Conservation (phyloP, 805 yeast genomes). For the Ogataea pilisensis region DNA sequence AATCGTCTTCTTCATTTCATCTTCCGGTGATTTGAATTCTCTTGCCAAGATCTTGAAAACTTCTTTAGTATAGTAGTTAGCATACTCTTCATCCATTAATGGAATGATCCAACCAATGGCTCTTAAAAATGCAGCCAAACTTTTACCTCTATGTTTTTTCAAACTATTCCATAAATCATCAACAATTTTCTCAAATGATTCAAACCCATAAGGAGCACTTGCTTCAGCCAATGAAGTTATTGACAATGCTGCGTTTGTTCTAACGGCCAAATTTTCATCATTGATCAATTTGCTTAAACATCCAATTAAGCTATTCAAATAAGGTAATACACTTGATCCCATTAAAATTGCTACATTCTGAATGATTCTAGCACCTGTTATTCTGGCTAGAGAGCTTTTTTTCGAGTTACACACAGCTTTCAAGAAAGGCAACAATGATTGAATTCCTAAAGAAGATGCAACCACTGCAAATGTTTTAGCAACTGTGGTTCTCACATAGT, state of each 20-base stretch:
- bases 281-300: constrained; percentile 54
- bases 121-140: constrained; percentile 68
- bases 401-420: constrained; percentile 74
- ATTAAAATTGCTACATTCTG: constrained; percentile 68
- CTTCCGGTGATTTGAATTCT: constrained; percentile 80
- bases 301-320: constrained; percentile 58
- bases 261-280: constrained; percentile 66
- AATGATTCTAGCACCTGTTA: constrained; percentile 72
- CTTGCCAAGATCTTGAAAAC: constrained; percentile 61
- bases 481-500: constrained; percentile 69
- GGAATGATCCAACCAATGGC: constrained; percentile 81
- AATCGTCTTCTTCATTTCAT: constrained; percentile 77
- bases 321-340: constrained; percentile 75
- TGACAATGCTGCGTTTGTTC: constrained; percentile 69
- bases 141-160: constrained; percentile 69
- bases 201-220: constrained; percentile 84
- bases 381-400: constrained; percentile 77
- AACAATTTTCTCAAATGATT: constrained; percentile 68
- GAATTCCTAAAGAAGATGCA: constrained; percentile 74
- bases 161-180: constrained; percentile 83
- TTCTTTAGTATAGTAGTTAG: constrained; percentile 72
- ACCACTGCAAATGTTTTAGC: constrained; percentile 81
- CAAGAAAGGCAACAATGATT: constrained; percentile 69
- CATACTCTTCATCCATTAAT: constrained; percentile 79
- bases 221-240: constrained; percentile 75